Evolutionary conservation across 75 land plant species (phyloP).

Genomic region (Cryptomeria japonica): DNA sequence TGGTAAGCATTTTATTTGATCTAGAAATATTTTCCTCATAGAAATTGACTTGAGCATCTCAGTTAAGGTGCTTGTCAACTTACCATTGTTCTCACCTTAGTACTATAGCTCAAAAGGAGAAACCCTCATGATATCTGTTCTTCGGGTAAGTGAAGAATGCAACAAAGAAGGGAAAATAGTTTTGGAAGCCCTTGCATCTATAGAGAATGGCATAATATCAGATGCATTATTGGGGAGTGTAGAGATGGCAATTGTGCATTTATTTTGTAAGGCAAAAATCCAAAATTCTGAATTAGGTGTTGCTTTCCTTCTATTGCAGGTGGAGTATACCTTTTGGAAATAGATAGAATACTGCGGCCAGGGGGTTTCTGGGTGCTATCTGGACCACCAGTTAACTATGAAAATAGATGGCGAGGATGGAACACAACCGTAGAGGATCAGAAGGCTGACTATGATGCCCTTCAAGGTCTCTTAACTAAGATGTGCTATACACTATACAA

Average conservation of each 20-base stretch:
- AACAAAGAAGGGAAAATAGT: not conserved
- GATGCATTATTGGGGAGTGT: not conserved
- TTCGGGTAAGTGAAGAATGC: not conserved
- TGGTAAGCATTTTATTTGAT: not conserved
- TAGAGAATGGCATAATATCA: not conserved
- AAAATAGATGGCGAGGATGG: constrained; percentile 83
- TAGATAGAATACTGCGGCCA: constrained; percentile 82
- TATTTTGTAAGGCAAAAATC: not conserved
- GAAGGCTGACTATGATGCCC: constrained; percentile 54
- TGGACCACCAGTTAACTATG: constrained; percentile 88
- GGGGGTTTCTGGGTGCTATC: constrained; percentile 96
- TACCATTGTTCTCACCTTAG: not conserved
- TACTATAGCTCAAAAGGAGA: not conserved
- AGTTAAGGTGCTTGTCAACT: not conserved
- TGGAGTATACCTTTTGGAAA: constrained; percentile 71
- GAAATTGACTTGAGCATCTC: not conserved
- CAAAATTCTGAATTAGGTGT: not conserved
- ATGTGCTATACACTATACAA: constrained; percentile 78
- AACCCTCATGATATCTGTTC: not conserved
- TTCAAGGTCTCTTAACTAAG: constrained; percentile 50
- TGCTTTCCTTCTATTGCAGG: constrained; percentile 29
- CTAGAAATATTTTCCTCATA: not conserved
- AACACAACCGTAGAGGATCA: constrained; percentile 73
- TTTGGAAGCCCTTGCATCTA: not conserved
- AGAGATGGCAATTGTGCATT: not conserved